These are phyloP conservation scores for Ascochyta koolunga DNA, from an alignment of 2,329 filamentous ascomycete species.

Conservation along the genomic window DNA sequence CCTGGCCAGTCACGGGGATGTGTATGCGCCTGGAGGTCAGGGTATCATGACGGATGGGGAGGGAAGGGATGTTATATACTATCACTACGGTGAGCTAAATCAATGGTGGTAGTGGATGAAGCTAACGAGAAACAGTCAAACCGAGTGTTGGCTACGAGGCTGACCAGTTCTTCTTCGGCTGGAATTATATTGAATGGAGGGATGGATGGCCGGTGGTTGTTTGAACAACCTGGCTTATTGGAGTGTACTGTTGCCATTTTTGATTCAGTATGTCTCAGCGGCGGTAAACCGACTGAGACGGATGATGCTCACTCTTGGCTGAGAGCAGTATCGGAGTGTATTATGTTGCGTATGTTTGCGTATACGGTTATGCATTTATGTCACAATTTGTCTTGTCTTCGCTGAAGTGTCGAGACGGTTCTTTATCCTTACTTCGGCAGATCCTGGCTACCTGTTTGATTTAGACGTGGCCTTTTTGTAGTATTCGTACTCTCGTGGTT, in stretches of 20 bases:
- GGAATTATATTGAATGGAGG: constrained; percentile 39
- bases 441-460: too few relatives aligned
- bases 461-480: too few relatives aligned
- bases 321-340: neutral
- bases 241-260: neutral
- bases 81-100: constrained; percentile 38
- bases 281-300: neutral
- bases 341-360: neutral
- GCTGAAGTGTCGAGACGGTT: neutral
- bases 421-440: neutral
- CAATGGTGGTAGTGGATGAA: neutral
- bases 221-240: neutral
- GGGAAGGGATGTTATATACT: constrained; percentile 32
- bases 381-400: too few relatives aligned
- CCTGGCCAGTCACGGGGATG: constrained; percentile 60
- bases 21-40: constrained; percentile 45
- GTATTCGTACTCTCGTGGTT: too few relatives aligned
- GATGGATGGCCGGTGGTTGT: constrained; percentile 36
- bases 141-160: constrained; percentile 32
- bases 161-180: constrained; percentile 38
- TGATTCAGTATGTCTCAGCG: neutral
- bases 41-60: constrained; percentile 30
- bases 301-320: neutral
- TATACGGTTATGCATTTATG: too few relatives aligned
- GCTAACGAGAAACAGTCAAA: constrained; percentile 24